Evolutionary conservation across 2,329 filamentous ascomycete species (phyloP), one percentile per base, ranked within the genome.

Genomic region (Knoxdaviesia capensis): DNA sequence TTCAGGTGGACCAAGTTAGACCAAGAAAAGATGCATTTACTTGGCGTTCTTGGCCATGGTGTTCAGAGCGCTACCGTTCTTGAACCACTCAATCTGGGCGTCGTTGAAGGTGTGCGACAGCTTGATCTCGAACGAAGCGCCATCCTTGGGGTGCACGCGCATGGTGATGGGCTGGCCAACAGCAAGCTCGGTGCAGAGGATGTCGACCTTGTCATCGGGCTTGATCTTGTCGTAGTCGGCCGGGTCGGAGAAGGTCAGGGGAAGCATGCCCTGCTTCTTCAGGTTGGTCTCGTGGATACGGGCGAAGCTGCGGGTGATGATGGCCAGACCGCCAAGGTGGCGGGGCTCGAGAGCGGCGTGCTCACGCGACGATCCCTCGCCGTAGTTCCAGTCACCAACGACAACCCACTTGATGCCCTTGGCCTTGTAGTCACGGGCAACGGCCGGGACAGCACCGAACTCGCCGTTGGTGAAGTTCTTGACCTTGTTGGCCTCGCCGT

Each of bases 221-320:
- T 80, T 76, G 63, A 98, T 87, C 75, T 84, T 93, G 63, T 98
- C 90, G 64, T 98, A 98, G 64, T 98, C 90, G 59, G 80, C 88
- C 44, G 88, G 88, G 59, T 96, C 78, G 45, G 76, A 65, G 68
- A 98, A 98, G 54, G 87, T 96, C 50, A 98, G 74, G 56, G 90
- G 90, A 67, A 98, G 82, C 88, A 98, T 94, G 66, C 90, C 90
- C 77, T 98, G 90, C 80, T 98, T 98, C 84, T 98, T 98, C 70
- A 98, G 68, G 77, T 98, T 98, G 71, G 90, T 98, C 74, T 98
- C 90, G 74, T 98, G 90, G 59, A 98, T 98, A 81, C 90, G 90
- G 56, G 90, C 90, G 60, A 98, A 98, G 50, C 76, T 84, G 59
- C 85, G 80, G 58, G 81, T 87, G 60, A 98, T 92, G 69, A 98